Percentiles rank a stretch among this genome's conserved stretches.
Conservation (phyloP, 2,329 filamentous ascomycete genomes). For the Arthrobotrys musiformis region DNA sequence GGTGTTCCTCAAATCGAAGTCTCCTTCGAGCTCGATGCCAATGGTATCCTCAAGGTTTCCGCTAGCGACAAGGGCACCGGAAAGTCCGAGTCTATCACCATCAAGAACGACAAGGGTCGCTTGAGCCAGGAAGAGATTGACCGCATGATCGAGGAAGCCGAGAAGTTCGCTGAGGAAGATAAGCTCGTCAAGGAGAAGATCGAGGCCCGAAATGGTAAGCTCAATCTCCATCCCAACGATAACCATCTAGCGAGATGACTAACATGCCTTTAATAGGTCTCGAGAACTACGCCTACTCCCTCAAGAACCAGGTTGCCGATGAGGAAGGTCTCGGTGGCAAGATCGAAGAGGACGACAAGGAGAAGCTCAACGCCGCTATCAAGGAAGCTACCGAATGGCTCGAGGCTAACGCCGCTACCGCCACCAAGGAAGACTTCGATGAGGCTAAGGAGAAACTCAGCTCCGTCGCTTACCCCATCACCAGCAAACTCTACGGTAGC, state of each 20-base stretch:
- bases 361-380: conserved; percentile 91
- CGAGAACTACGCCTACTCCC: conserved; percentile 98
- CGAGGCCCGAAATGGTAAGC: conserved; percentile 81
- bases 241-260: background rate
- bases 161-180: conserved; percentile 99
- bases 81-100: conserved; percentile 96
- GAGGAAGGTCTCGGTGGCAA: conserved; percentile 97
- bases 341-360: conserved; percentile 99
- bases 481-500: conserved; percentile 90
- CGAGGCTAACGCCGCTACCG: conserved; percentile 85
- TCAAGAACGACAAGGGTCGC: conserved; percentile 99
- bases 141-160: conserved; percentile 97
- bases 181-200: conserved; percentile 98
- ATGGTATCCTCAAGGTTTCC: conserved; percentile 96
- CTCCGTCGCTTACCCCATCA: conserved; percentile 96
- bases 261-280: conserved; percentile 66
- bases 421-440: conserved; percentile 89
- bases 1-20: conserved; percentile 99
- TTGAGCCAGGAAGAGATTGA: conserved; percentile 97
- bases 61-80: conserved; percentile 98
- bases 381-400: conserved; percentile 98
- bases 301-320: conserved; percentile 99
- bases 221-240: background rate
- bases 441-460: conserved; percentile 99
- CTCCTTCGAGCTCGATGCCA: conserved; percentile 96